These are phyloP conservation scores for Phylloporus sp. DNA, from an alignment of 768 basidiomycete species.

Conservation along the genomic window DNA sequence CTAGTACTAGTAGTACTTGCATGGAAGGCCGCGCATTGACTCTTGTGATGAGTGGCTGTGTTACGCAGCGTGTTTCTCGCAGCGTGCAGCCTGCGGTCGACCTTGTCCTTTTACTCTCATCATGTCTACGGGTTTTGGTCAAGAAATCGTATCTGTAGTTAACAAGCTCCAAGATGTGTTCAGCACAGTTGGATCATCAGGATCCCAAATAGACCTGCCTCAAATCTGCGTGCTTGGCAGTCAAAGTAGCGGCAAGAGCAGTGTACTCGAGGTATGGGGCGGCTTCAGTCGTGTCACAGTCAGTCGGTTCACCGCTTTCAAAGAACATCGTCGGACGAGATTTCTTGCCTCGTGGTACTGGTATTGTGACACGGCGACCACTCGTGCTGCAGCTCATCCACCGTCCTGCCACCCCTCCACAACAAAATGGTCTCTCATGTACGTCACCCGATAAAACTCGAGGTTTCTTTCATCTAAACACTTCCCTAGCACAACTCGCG, in stretches of 20 bases:
- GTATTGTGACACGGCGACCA: conserved; percentile 96
- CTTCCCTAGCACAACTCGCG: conserved; percentile 30
- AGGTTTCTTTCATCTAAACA: background rate
- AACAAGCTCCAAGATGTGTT: conserved; percentile 94
- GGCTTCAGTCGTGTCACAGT: background rate
- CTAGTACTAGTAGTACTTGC: no score
- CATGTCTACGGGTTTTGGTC: conserved; percentile 62
- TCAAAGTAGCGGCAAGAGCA: conserved; percentile 92
- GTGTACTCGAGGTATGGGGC: conserved; percentile 73
- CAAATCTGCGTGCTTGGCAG: conserved; percentile 90
- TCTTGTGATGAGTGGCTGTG: conserved; percentile 28
- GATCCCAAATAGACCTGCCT: conserved; percentile 79
- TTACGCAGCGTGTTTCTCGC: conserved; percentile 21
- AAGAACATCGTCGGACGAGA: conserved; percentile 98
- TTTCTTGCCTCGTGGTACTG: conserved; percentile 97
- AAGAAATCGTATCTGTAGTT: conserved; percentile 74
- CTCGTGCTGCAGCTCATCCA: conserved; percentile 95
- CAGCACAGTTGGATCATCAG: conserved; percentile 72
- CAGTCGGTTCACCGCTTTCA: conserved; percentile 8
- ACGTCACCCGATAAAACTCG: conserved; percentile 20
- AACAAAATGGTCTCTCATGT: conserved; percentile 43
- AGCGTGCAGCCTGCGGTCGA: conserved; percentile 2
- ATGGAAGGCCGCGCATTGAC: no score
- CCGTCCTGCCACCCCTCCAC: conserved; percentile 51
- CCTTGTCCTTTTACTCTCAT: conserved; percentile 18